These are phyloP conservation scores for Cutaneotrichosporon sp. DNA, from an alignment of 1,284 basidiomycete genomes.

Conservation along the genomic window DNA sequence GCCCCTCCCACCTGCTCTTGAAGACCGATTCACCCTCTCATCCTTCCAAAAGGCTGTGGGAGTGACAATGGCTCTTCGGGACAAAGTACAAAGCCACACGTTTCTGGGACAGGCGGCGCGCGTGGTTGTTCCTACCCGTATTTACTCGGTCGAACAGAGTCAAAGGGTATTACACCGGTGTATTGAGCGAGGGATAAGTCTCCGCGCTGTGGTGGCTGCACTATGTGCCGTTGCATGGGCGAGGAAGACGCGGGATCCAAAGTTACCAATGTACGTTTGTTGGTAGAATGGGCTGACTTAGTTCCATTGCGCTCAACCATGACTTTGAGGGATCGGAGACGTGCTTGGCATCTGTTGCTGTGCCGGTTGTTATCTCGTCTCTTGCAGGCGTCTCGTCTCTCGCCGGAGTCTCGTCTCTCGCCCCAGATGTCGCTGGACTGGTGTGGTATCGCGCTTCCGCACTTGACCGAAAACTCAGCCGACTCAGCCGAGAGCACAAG, in stretches of 20 bases:
- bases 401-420: constrained; percentile 5
- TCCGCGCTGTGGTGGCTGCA: constrained; percentile 71
- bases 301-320: background rate
- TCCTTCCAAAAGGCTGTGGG: background rate
- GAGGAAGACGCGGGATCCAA: constrained; percentile 49
- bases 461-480: background rate
- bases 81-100: constrained; percentile 30
- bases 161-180: constrained; percentile 53
- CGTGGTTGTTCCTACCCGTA: constrained; percentile 35
- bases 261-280: background rate
- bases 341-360: background rate
- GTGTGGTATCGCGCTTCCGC: constrained; percentile 75
- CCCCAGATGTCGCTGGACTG: constrained; percentile 32
- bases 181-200: constrained; percentile 67
- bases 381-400: constrained; percentile 3
- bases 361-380: constrained; percentile 3
- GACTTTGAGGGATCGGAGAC: background rate
- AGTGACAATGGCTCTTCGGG: constrained; percentile 39
- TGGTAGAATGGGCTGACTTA: constrained; percentile 57
- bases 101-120: constrained; percentile 26
- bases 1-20: constrained; percentile 25
- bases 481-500: constrained; percentile 47
- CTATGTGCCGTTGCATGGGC: constrained; percentile 72
- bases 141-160: constrained; percentile 26
- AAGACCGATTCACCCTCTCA: constrained; percentile 25